Evolutionary conservation across 352 stramenopile species (phyloP).

Genomic region (Saprolegnia parasitica): DNA sequence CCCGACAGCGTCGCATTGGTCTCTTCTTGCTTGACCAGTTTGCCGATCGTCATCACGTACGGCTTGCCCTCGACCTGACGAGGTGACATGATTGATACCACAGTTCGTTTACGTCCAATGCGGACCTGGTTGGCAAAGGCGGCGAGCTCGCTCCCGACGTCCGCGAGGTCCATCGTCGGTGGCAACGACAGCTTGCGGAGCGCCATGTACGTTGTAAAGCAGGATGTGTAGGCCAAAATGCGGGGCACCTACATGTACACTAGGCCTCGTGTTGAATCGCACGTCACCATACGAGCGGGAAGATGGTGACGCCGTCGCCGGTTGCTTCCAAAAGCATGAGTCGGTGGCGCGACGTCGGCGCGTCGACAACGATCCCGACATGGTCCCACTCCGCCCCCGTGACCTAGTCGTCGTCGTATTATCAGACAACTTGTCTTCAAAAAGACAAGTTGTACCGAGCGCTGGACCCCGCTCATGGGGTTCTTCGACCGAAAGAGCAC

Average conservation of each 20-base stretch:
- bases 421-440: slow-evolving; percentile 3
- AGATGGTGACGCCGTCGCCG: slow-evolving; percentile 18
- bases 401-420: slow-evolving; percentile 7
- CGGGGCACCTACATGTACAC: slow-evolving; percentile 18
- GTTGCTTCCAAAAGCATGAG: slow-evolving; percentile 22
- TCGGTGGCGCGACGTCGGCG: background rate
- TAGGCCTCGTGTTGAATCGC: too few species aligned
- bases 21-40: slow-evolving; percentile 1
- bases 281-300: slow-evolving; percentile 15
- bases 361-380: slow-evolving; percentile 16
- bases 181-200: slow-evolving; percentile 21
- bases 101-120: background rate
- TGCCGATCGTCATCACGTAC: slow-evolving; percentile 23
- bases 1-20: slow-evolving; percentile 19
- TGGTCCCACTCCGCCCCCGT: slow-evolving; percentile 27
- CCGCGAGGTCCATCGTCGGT: background rate
- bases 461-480: slow-evolving; percentile 18
- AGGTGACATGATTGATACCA: too few species aligned
- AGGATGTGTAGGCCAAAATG: slow-evolving; percentile 23
- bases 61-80: slow-evolving; percentile 24
- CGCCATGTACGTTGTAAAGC: slow-evolving; percentile 27
- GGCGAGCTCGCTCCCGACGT: too few species aligned
- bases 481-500: slow-evolving; percentile 27
- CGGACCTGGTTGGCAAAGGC: background rate
- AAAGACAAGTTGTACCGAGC: slow-evolving; percentile 7